Evolutionary conservation across 2,329 filamentous ascomycete species (phyloP), one percentile per base, ranked within the genome.

Genomic region (Fusarium austroafricanum): DNA sequence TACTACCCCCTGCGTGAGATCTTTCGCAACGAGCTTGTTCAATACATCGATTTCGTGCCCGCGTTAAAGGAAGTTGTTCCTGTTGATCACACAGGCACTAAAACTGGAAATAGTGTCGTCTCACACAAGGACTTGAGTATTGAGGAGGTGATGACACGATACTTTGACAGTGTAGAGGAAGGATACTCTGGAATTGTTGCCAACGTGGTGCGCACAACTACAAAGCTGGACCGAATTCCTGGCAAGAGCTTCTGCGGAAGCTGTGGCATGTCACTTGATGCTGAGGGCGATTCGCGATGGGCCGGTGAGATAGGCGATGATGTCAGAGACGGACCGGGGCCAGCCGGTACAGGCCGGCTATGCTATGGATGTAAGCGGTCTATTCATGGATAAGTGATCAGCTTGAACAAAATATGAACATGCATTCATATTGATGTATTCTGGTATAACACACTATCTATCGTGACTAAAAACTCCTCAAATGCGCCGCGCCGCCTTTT

Each of bases 121-220:
- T 91, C 87, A 31, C 89, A 91, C 70, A 92, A 90, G 75, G 90
- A 93, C 68, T 86, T 93, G 44, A 96, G 93, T 44, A 97, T 99
- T 73, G 94, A 97, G 75, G 91, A 94, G 71, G 86, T 99, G 54
- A 94, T 98, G 90, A 82, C 85, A 59, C 90, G 93, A 58, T 99
- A 97, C 78, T 97, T 99, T 74, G 87, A 89, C 69, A 39, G 93
- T 38, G 78, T 97, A 17, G 94, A 97, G 76, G 87, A 89, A 68
- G 91, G 91, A 61, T 97, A 96, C 75, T 92, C 94, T 5, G 93
- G 92, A 55, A 93, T 98, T 56, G 94, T 99, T 70, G 91, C 94
- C 31, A 99, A 99, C 76, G 96, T 99, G 11, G 95, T 97, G 7
- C 89, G 93, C 65, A 99, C 95, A 33, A 90, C 92, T n/a, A 90